These are phyloP conservation scores for Tolypocladium endophyticum DNA, from an alignment of 2,329 filamentous ascomycete genomes.

Conservation along the genomic window DNA sequence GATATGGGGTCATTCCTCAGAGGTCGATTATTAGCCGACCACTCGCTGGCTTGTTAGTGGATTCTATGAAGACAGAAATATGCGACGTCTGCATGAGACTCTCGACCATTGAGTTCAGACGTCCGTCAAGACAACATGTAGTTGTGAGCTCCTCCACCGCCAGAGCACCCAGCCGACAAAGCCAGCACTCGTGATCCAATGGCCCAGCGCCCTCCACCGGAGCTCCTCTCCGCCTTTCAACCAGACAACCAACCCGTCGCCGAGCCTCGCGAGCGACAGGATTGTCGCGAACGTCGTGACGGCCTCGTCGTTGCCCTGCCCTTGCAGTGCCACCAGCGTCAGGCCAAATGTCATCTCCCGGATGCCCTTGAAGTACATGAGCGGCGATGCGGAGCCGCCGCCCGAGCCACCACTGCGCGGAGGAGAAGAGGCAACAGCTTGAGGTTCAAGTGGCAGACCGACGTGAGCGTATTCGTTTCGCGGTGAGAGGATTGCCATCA, in stretches of 20 bases:
- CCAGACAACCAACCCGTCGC: constrained; percentile 22
- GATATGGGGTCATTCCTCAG: background rate
- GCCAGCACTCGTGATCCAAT: constrained; percentile 14
- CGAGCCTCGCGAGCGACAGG: constrained; percentile 17
- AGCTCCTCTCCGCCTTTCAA: constrained; percentile 13
- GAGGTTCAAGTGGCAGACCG: background rate
- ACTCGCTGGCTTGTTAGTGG: background rate
- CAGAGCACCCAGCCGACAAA: constrained; percentile 16
- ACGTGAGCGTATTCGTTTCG: background rate
- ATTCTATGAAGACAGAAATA: background rate
- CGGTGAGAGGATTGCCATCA: background rate
- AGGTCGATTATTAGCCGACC: background rate
- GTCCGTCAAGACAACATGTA: too few species aligned
- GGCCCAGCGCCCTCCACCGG: constrained; percentile 11
- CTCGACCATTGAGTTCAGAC: background rate
- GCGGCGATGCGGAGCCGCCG: constrained; percentile 12
- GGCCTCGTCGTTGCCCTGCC: constrained; percentile 15
- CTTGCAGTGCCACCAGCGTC: constrained; percentile 15
- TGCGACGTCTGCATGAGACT: background rate
- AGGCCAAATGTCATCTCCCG: constrained; percentile 22
- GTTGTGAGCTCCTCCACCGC: constrained; percentile 6
- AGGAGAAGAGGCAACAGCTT: background rate
- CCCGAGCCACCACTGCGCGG: background rate
- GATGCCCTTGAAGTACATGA: constrained; percentile 24
- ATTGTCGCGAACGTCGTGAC: constrained; percentile 18